Percentiles rank a stretch among this genome's conserved stretches.
Conservation (phyloP, 2,329 filamentous ascomycete genomes). For the Neonectria magnoliae region DNA sequence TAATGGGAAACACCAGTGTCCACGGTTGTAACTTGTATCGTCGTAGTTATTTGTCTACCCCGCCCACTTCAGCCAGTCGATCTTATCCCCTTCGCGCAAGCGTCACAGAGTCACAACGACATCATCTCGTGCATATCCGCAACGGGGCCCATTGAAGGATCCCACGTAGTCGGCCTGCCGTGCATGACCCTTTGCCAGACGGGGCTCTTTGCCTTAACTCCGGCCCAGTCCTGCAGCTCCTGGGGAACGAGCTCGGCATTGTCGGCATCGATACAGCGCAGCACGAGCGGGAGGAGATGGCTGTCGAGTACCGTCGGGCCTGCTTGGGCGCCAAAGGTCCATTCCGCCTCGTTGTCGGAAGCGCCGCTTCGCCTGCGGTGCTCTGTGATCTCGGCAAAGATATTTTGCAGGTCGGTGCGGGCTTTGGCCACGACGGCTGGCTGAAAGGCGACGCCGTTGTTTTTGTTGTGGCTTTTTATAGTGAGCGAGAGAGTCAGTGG, state of each 20-base stretch:
- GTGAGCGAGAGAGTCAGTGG: neutral
- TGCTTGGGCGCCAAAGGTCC: slow-evolving; percentile 18
- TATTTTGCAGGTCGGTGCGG: slow-evolving; percentile 1
- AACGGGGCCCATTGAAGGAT: slow-evolving; percentile 29
- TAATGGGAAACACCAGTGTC: neutral
- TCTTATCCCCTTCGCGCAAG: neutral
- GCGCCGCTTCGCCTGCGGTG: slow-evolving; percentile 17
- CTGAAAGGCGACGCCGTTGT: slow-evolving; percentile 23
- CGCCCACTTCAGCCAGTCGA: neutral
- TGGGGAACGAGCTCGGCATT: slow-evolving; percentile 21
- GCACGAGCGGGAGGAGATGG: slow-evolving; percentile 22
- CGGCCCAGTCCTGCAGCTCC: slow-evolving; percentile 22
- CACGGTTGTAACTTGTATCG: neutral
- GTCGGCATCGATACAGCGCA: slow-evolving; percentile 24
- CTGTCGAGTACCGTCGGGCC: slow-evolving; percentile 29
- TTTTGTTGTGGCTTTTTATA: slow-evolving; percentile 5
- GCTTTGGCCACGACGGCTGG: slow-evolving; percentile 18
- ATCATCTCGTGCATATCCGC: slow-evolving; percentile 28
- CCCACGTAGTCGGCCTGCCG: slow-evolving; percentile 19
- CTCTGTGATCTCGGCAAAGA: slow-evolving; percentile 15
- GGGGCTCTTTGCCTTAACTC: slow-evolving; percentile 13
- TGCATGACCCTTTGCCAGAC: slow-evolving; percentile 26
- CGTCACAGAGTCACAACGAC: slow-evolving; percentile 8
- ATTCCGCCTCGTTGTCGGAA: slow-evolving; percentile 2
- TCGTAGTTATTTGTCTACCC: neutral